Base-by-base conservation (phyloP, 495 filamentous ascomycete species). In the Daldinia loculata region DNA sequence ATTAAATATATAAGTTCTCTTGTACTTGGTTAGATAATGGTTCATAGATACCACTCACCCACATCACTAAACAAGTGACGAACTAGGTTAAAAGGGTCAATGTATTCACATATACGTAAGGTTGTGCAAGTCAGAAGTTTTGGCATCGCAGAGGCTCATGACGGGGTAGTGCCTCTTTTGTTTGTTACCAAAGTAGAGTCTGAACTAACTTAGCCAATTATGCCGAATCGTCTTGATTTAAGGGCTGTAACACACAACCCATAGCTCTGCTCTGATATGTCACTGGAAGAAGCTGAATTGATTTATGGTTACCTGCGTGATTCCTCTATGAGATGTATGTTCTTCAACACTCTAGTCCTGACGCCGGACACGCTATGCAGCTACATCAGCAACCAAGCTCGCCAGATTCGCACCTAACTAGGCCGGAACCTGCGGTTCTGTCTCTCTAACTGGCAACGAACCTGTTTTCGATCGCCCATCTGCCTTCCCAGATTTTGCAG, bases 401-500 rank as follows among this genome's bases (percentile, higher is more conserved):
- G 5, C 26, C 26, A 53, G 50, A 17, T 17, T 17, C 50, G 14
- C 50, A 53, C 26, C 50, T 17, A 53, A 30, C 56, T 61, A 70
- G 26, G 29, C 22, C 4, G 48, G 55, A 15, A 30, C 17, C 24
- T 26, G 27, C 6, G 39, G 29, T 12, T 29, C 29, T 39, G 17
- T 34, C 17, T 32, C 52, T 14, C 39, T 63, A 36, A 48, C 22
- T 29, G 58, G 39, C 3, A n/a, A 27, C 55, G 55, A 29, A 22
- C 22, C n/a, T 14, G 50, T 32, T 14, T 70, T 6, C 4, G 77
- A 39, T 2, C 15, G 55, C 7, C 62, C 26, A 5, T 61, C 29
- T 43, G 24, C 19, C 9, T 41, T 62, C 6, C 51, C 45, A 48
- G 76, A 63, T 24, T 60, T 26, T 24, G 32, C 51, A 24, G 56